Conservation (phyloP, 1,139 yeast genomes). For the Hemisphaericaspora xylofermentans region DNA sequence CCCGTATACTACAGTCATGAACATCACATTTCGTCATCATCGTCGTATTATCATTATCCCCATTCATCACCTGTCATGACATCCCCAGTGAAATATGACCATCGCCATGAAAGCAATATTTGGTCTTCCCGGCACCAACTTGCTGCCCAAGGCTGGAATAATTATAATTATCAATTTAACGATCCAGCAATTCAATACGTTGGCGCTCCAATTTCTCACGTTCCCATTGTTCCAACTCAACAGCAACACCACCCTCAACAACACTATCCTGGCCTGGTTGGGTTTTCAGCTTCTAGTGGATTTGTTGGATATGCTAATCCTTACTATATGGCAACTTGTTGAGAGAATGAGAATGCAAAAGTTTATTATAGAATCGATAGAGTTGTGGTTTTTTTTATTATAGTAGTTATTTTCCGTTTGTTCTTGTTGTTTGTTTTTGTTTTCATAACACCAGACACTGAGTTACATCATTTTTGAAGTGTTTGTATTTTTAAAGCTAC, state of each 20-base stretch:
- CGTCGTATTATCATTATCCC: slow-evolving; percentile 12
- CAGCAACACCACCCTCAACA: background rate
- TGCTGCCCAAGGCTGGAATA: slow-evolving; percentile 6
- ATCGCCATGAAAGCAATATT: slow-evolving; percentile 11
- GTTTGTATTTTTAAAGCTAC: too few species aligned
- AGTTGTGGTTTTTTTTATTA: background rate
- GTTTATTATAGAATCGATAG: background rate
- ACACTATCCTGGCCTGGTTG: slow-evolving; percentile 4
- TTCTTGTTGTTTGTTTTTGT: background rate
- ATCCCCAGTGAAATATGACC: slow-evolving; percentile 24
- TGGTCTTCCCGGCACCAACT: slow-evolving; percentile 18
- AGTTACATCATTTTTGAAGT: background rate
- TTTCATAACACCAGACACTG: background rate
- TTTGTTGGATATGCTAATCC: slow-evolving; percentile 44
- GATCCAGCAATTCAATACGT: slow-evolving; percentile 18
- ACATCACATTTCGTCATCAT: slow-evolving; percentile 1
- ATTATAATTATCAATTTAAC: slow-evolving; percentile 9
- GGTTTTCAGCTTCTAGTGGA: slow-evolving; percentile 13
- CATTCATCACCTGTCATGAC: slow-evolving; percentile 21
- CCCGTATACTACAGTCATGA: slow-evolving; percentile 18
- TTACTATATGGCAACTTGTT: slow-evolving; percentile 38
- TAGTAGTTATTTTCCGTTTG: background rate
- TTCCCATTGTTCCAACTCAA: background rate
- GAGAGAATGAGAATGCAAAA: background rate
- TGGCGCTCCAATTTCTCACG: slow-evolving; percentile 8